Percentiles rank a stretch among this genome's conserved stretches.
These are phyloP conservation scores for Talaromyces liani DNA, from an alignment of 495 filamentous ascomycete species.

Conservation along the genomic window DNA sequence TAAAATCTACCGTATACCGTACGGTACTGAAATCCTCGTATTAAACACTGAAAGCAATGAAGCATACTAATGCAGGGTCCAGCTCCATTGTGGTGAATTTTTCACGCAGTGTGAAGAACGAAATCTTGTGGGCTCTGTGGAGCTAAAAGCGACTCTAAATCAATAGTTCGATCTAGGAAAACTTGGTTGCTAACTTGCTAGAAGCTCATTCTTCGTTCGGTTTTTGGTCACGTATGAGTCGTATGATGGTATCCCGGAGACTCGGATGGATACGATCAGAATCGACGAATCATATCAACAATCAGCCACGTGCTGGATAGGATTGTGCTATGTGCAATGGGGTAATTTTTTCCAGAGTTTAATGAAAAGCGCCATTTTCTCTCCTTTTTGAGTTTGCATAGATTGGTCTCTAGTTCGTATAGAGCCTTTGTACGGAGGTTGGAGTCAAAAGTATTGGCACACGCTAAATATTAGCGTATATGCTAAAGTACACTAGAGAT, in stretches of 20 bases:
- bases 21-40: not conserved
- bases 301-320: not conserved
- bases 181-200: too few relatives aligned
- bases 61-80: not conserved
- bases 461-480: too few relatives aligned
- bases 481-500: too few relatives aligned
- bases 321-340: not conserved
- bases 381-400: not conserved
- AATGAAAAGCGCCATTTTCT: not conserved
- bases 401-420: not conserved
- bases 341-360: not conserved
- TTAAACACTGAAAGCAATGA: not conserved
- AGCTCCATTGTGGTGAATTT: not conserved
- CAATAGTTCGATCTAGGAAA: not conserved
- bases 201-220: too few relatives aligned
- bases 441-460: too few relatives aligned
- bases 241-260: not conserved
- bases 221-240: not conserved
- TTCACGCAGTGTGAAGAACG: not conserved
- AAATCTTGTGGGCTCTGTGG: not conserved
- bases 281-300: not conserved
- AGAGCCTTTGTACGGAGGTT: too few relatives aligned
- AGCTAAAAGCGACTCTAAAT: not conserved
- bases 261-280: not conserved
- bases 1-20: not conserved